Evolutionary conservation across 768 basidiomycete genomes (phyloP).

Genomic region (Hericium erinaceus): DNA sequence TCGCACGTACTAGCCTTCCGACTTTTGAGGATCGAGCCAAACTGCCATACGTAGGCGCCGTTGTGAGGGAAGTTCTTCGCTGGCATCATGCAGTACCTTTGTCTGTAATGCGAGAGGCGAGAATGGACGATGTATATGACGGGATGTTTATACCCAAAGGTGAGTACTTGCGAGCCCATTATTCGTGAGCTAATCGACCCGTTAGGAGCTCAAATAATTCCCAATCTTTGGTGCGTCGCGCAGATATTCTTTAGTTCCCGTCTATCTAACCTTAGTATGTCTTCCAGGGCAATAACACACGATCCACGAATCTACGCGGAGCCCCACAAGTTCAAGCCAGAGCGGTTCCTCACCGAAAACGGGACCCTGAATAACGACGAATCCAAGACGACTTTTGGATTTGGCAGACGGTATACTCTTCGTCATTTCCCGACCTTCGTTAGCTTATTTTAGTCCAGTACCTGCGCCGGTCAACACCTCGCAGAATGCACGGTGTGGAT

Average conservation of each 20-base stretch:
- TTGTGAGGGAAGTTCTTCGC: constrained; percentile 4
- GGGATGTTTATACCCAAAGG: background rate
- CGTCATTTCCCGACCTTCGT: no score
- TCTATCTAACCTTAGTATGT: background rate
- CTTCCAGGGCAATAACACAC: constrained; percentile 4
- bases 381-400: background rate
- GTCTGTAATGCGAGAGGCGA: background rate
- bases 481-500: background rate
- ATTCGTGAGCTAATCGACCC: background rate
- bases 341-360: background rate
- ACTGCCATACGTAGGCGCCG: constrained; percentile 9
- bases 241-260: background rate
- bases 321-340: constrained; percentile 5
- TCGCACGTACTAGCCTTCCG: background rate
- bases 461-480: background rate
- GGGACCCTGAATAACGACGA: background rate
- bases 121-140: background rate
- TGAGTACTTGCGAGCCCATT: background rate
- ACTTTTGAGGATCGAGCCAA: constrained; percentile 2
- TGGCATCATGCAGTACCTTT: background rate
- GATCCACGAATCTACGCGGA: constrained; percentile 6
- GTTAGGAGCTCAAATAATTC: background rate
- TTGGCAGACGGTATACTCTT: background rate
- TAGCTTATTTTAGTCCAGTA: background rate
- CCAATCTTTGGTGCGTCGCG: background rate